Conservation (phyloP, 768 basidiomycete genomes). For the Artomyces pyxidatus region DNA sequence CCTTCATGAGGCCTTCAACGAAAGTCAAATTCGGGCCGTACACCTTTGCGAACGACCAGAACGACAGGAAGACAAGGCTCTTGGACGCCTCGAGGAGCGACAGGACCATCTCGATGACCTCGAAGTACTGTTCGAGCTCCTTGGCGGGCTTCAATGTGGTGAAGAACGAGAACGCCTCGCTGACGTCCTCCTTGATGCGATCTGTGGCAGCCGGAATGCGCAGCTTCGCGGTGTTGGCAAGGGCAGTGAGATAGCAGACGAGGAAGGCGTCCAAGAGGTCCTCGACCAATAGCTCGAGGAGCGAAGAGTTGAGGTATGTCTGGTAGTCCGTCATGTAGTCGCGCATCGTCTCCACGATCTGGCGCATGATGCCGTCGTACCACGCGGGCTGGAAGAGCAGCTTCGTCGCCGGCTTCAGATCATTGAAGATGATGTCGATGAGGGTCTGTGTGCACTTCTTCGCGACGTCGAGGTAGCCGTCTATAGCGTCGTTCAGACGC, state of each 20-base stretch:
- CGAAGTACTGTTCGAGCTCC: conserved; percentile 78
- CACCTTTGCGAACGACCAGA: conserved; percentile 87
- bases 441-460: conserved; percentile 95
- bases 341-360: conserved; percentile 90
- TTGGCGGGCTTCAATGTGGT: conserved; percentile 63
- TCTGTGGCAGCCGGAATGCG: conserved; percentile 81
- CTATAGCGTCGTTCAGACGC: conserved; percentile 90
- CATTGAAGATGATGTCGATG: conserved; percentile 92
- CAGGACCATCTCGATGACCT: conserved; percentile 78
- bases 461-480: conserved; percentile 96
- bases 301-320: conserved; percentile 78
- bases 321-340: conserved; percentile 98
- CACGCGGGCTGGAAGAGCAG: conserved; percentile 74
- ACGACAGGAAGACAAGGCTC: conserved; percentile 86
- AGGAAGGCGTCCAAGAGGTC: conserved; percentile 90
- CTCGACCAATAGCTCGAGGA: conserved; percentile 88
- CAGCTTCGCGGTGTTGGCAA: conserved; percentile 78
- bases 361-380: conserved; percentile 85
- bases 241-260: conserved; percentile 80
- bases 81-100: conserved; percentile 79
- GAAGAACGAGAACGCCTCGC: conserved; percentile 75
- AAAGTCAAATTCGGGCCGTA: conserved; percentile 91
- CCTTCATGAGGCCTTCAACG: conserved; percentile 84
- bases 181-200: conserved; percentile 75
- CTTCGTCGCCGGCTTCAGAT: conserved; percentile 82